These are phyloP conservation scores for Pseudogymnoascus sp. DNA, from an alignment of 2,329 filamentous ascomycete genomes.

Conservation along the genomic window DNA sequence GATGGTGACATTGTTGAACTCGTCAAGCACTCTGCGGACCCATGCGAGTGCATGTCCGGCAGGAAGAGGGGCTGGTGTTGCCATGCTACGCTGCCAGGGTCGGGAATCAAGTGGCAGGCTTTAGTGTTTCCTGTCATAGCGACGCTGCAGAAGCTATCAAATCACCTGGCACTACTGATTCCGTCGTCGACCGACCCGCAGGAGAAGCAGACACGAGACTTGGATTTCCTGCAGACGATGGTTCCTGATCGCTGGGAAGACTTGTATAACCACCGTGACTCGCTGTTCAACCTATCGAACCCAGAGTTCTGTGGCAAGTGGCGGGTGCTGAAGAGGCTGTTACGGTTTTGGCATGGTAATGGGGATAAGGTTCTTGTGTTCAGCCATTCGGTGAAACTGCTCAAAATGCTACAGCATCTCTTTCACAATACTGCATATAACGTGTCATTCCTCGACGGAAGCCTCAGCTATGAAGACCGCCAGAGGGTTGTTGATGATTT, in stretches of 20 bases:
- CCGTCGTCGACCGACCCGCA: slow-evolving; percentile 55
- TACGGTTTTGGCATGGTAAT: slow-evolving; percentile 82
- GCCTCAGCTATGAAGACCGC: slow-evolving; percentile 74
- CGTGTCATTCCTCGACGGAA: slow-evolving; percentile 83
- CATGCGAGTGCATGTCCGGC: slow-evolving; percentile 62
- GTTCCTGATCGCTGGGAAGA: slow-evolving; percentile 68
- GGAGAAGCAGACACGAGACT: slow-evolving; percentile 71
- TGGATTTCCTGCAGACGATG: slow-evolving; percentile 65
- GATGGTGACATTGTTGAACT: slow-evolving; percentile 61
- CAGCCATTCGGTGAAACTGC: slow-evolving; percentile 78
- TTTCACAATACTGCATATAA: slow-evolving; percentile 87
- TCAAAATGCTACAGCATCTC: slow-evolving; percentile 76
- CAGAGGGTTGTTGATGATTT: slow-evolving; percentile 80
- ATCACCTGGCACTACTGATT: slow-evolving; percentile 84
- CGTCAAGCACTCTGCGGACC: slow-evolving; percentile 60
- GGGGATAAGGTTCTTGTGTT: slow-evolving; percentile 95
- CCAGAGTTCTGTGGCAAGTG: slow-evolving; percentile 95
- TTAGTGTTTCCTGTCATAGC: slow-evolving; percentile 81
- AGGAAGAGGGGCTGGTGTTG: slow-evolving; percentile 81
- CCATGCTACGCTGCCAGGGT: slow-evolving; percentile 44
- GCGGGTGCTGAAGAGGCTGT: slow-evolving; percentile 78
- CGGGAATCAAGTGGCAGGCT: slow-evolving; percentile 45
- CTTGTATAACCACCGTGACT: slow-evolving; percentile 68
- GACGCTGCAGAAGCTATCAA: slow-evolving; percentile 78
- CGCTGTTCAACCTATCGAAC: slow-evolving; percentile 72